A percentile compares a stretch with the other conserved stretches of the same genome.
These are phyloP conservation scores for Spongospora subterranea DNA, from an alignment of 208 protist genomes.

Conservation along the genomic window DNA sequence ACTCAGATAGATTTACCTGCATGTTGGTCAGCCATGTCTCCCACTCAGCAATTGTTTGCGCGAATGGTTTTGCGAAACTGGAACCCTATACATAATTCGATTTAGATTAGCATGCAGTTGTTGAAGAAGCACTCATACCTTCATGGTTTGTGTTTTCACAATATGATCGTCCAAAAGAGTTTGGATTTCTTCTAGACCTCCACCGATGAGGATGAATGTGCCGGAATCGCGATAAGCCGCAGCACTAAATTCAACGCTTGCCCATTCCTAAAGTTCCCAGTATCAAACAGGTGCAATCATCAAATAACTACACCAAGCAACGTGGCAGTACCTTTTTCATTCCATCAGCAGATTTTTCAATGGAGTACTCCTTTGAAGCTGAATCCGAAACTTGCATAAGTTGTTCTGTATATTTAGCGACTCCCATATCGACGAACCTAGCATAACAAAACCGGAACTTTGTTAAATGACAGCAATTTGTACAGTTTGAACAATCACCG, in stretches of 20 bases:
- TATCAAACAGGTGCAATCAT: too few species aligned
- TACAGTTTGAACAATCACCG: too few species aligned
- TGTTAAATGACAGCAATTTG: background rate
- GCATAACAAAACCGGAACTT: background rate
- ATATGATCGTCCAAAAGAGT: conserved; percentile 75
- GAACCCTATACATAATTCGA: too few species aligned
- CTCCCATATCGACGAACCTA: conserved; percentile 80
- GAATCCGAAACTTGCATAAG: conserved; percentile 87
- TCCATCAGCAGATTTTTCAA: conserved; percentile 93
- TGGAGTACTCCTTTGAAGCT: conserved; percentile 93
- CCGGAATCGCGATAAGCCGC: conserved; percentile 78
- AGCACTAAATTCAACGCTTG: conserved; percentile 68
- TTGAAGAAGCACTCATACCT: too few species aligned
- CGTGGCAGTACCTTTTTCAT: too few species aligned
- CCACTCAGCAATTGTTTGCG: conserved; percentile 67
- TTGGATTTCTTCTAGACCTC: conserved; percentile 86
- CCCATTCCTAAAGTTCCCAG: too few species aligned
- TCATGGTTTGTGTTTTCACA: conserved; percentile 74
- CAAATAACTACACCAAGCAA: too few species aligned
- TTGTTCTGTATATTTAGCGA: conserved; percentile 83
- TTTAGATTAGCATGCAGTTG: too few species aligned
- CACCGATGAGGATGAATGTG: conserved; percentile 79
- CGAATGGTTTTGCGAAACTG: conserved; percentile 69
- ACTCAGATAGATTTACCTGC: too few species aligned
- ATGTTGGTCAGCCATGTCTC: conserved; percentile 62